Evolutionary conservation across 1,284 basidiomycete genomes (phyloP).

Genomic region (Cutaneotrichosporon curvatum): DNA sequence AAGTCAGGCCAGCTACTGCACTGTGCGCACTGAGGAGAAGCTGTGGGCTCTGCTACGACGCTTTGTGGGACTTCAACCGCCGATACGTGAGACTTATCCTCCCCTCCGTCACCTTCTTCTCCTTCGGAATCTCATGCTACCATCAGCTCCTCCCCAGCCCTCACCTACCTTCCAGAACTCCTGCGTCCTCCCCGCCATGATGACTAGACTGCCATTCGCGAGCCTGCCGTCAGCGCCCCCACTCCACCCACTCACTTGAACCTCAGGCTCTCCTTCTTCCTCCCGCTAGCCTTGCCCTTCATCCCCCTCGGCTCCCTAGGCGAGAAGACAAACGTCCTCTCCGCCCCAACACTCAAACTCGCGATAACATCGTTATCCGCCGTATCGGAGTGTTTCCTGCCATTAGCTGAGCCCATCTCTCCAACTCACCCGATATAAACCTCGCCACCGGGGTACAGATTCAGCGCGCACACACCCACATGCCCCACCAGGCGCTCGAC

Average conservation of each 20-base stretch:
- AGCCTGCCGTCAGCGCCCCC: slow-evolving; percentile 28
- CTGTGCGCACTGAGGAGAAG: too few relatives aligned
- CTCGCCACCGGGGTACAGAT: slow-evolving; percentile 50
- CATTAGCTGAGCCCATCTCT: slow-evolving; percentile 1
- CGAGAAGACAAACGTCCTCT: slow-evolving; percentile 50
- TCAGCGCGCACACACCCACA: slow-evolving; percentile 54
- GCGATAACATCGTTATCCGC: slow-evolving; percentile 50
- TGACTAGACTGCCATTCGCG: slow-evolving; percentile 49
- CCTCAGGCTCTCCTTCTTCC: slow-evolving; percentile 17
- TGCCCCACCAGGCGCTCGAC: slow-evolving; percentile 45
- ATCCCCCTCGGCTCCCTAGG: slow-evolving; percentile 33
- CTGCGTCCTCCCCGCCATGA: slow-evolving; percentile 53
- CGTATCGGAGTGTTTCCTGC: slow-evolving; percentile 31
- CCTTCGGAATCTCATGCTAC: slow-evolving; percentile 50
- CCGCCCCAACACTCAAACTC: slow-evolving; percentile 50
- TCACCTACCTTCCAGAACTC: slow-evolving; percentile 49
- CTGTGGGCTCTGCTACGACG: too few relatives aligned
- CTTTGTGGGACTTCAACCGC: slow-evolving; percentile 34
- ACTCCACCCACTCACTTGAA: slow-evolving; percentile 29
- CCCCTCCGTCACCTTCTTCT: slow-evolving; percentile 39
- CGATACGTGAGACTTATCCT: slow-evolving; percentile 50
- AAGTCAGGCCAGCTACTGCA: too few relatives aligned
- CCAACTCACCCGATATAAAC: slow-evolving; percentile 49
- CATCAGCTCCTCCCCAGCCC: neutral
- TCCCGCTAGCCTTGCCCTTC: neutral